Conservation (phyloP, 768 basidiomycete genomes). For the Naganishia onofrii region DNA sequence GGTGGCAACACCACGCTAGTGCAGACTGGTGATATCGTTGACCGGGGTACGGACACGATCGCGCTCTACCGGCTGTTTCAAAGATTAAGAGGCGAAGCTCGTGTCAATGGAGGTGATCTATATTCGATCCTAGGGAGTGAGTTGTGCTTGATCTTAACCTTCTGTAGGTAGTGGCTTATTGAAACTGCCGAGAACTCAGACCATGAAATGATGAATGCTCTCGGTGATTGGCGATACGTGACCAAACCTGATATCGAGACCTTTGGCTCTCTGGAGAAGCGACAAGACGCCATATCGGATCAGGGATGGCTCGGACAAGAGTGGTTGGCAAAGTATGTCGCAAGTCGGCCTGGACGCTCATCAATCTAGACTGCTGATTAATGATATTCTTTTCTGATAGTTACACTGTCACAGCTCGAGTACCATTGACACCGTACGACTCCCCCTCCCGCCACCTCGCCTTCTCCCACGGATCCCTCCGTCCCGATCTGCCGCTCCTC, state of each 20-base stretch:
- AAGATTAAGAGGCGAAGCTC: conserved; percentile 70
- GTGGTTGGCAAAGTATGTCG: conserved; percentile 68
- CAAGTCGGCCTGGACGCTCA: neutral
- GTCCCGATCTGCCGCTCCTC: conserved; percentile 65
- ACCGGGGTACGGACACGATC: conserved; percentile 84
- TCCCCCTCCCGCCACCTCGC: conserved; percentile 64
- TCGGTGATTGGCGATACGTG: conserved; percentile 92
- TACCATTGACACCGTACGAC: conserved; percentile 56
- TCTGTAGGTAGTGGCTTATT: neutral
- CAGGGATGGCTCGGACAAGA: conserved; percentile 71
- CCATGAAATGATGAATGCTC: conserved; percentile 91
- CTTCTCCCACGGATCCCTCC: conserved; percentile 90
- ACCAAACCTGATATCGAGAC: conserved; percentile 75
- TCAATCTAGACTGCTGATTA: neutral
- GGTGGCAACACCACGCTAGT: conserved; percentile 81
- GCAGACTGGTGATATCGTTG: conserved; percentile 94
- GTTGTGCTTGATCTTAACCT: neutral
- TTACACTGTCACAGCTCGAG: conserved; percentile 47
- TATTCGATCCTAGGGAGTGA: conserved; percentile 71
- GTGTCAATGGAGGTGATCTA: conserved; percentile 65
- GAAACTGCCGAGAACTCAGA: conserved; percentile 47
- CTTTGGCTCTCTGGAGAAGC: conserved; percentile 68
- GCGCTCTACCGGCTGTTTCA: conserved; percentile 82
- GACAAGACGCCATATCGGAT: conserved; percentile 69
- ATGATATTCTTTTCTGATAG: conserved; percentile 27